Percentiles rank a stretch among this genome's conserved stretches.
phyloP scores from a whole-genome alignment of 441 rosid species.

The Capsella rubella region DNA sequence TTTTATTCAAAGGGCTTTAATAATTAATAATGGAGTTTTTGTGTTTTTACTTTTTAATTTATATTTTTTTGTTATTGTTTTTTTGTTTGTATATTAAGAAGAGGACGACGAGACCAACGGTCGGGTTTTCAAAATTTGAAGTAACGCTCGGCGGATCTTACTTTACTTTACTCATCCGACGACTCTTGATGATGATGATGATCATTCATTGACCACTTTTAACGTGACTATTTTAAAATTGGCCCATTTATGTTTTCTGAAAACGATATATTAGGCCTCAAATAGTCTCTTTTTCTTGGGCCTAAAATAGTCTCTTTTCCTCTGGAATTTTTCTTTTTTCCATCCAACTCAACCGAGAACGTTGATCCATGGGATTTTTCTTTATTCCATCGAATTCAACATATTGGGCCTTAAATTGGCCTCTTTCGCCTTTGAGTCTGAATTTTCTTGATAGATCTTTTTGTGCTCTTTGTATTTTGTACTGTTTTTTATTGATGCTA shows the following conservation, averaged over 20 bases:
- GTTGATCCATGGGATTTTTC: too few relatives aligned
- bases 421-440: too few relatives aligned
- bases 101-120: constrained; percentile 49
- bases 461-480: too few relatives aligned
- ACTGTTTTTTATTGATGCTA: too few relatives aligned
- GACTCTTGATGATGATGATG: constrained; percentile 21
- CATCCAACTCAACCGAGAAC: too few relatives aligned
- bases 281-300: too few relatives aligned
- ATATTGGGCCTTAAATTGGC: constrained; percentile 2
- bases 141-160: constrained; percentile 45
- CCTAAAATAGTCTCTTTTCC: too few relatives aligned
- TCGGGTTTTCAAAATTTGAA: constrained; percentile 68
- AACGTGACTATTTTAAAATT: neutral
- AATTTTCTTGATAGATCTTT: too few relatives aligned
- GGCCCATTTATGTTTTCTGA: constrained; percentile 8
- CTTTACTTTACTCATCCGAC: constrained; percentile 48
- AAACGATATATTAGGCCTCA: neutral
- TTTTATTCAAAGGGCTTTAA: neutral
- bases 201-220: neutral
- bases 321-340: too few relatives aligned
- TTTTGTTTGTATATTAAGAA: constrained; percentile 1
- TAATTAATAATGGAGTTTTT: neutral
- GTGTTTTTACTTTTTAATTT: neutral
- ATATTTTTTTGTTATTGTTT: neutral
- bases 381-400: too few relatives aligned